Evolutionary conservation across 768 basidiomycete genomes (phyloP), one percentile per base, ranked within the genome.

Genomic region (Termitomyces sp.): DNA sequence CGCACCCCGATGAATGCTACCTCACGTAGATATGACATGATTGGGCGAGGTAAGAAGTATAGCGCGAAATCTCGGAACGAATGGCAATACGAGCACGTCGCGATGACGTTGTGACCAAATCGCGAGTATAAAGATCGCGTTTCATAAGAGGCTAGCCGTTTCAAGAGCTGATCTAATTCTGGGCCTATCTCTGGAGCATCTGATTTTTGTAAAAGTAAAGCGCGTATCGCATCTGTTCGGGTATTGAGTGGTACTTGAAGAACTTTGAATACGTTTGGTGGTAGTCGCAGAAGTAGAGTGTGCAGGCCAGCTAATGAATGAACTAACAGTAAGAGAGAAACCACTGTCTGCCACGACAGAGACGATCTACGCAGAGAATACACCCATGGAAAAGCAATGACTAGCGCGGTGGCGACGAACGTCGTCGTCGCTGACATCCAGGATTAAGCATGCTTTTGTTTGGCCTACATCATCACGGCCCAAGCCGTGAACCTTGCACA

Each of bases 71-170:
- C 88, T 27, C 78, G 68, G 51, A 75, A 75, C 14, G 84, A 80
- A 22, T 75, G 76, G 68, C 89, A 91, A 65, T 85, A 82, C n/a
- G 76, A 76, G 69, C 89, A 91, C 8, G 76, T 78, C 46, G 83
- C 74, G 16, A 91, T 69, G 5, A 82, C 80, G 27, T 76, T 68
- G 68, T 91, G 89, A 24, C 89, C 89, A 59, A 89, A 87, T 56
- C 89, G 88, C 61, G 64, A 62, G 63, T 88, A 91, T 46, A 79
- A 65, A 0, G 75, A 70, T 55, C 89, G 79, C 58, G 77, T 70
- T 37, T 87, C 87, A 62, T 81, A 79, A 20, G 80, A 78, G 31
- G 76, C 75, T 12, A 91, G 72, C 47, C 80, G 76, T 55, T 71
- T 79, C 53, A 90, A 68, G 37, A 90, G 72, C 31, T 67, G 66